Percentiles rank a stretch among this genome's conserved stretches.
Evolutionary conservation across 163 green algal genomes (phyloP).

Genomic region (Picocystis sp.): DNA sequence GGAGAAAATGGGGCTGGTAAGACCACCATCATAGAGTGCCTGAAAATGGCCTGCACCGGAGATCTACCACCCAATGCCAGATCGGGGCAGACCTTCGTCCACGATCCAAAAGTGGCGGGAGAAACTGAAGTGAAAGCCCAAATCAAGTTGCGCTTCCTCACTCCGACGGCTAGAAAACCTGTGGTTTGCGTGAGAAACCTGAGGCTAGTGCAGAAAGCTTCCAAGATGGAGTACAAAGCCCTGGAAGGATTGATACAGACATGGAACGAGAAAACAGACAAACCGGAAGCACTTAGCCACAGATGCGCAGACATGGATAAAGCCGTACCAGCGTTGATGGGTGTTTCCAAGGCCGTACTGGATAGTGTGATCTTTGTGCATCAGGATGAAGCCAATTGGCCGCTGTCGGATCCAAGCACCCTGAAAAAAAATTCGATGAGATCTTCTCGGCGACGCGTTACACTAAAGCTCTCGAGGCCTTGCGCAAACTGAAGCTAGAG

Average conservation of each 20-base stretch:
- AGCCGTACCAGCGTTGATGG: slow-evolving; percentile 81
- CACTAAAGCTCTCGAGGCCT: slow-evolving; percentile 55
- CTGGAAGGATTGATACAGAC: slow-evolving; percentile 6
- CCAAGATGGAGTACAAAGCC: slow-evolving; percentile 27
- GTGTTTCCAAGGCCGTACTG: slow-evolving; percentile 83
- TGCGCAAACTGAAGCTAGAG: slow-evolving; percentile 53
- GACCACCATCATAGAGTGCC: slow-evolving; percentile 96
- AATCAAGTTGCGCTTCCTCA: slow-evolving; percentile 84
- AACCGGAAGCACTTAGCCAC: slow-evolving; percentile 53
- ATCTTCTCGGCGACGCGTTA: slow-evolving; percentile 94
- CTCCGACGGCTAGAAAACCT: slow-evolving; percentile 26
- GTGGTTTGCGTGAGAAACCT: slow-evolving; percentile 62
- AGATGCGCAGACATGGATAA: slow-evolving; percentile 78
- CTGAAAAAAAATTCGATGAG: slow-evolving; percentile 94
- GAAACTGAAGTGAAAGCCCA: slow-evolving; percentile 90
- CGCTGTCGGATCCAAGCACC: slow-evolving; percentile 58
- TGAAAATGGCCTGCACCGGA: slow-evolving; percentile 84
- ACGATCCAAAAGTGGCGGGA: slow-evolving; percentile 80
- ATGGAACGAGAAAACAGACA: slow-evolving; percentile 22
- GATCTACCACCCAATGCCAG: slow-evolving; percentile 82
- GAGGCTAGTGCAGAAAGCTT: slow-evolving; percentile 40
- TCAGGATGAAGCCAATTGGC: slow-evolving; percentile 97
- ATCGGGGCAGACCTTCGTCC: slow-evolving; percentile 77
- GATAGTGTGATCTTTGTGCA: slow-evolving; percentile 99
- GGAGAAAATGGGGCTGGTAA: slow-evolving; percentile 94